Percentiles rank a stretch among this genome's conserved stretches.
phyloP scores from a whole-genome alignment of 805 yeast genomes.

The Candida railenensis region DNA sequence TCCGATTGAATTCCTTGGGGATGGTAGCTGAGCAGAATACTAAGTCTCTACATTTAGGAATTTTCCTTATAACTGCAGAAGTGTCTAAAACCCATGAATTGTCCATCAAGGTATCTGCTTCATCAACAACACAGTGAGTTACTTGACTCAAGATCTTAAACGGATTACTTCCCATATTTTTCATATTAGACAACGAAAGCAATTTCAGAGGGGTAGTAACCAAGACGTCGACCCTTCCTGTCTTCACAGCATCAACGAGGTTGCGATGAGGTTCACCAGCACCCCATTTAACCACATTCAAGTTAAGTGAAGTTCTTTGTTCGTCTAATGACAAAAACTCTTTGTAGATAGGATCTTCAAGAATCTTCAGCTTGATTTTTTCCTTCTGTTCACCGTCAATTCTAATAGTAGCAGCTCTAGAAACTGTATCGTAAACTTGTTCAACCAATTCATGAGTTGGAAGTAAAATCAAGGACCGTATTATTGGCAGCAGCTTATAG shows the following conservation, averaged over 20 bases:
- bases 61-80: slow-evolving; percentile 50
- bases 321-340: slow-evolving; percentile 24
- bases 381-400: slow-evolving; percentile 18
- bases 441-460: slow-evolving; percentile 89
- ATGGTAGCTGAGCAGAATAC: slow-evolving; percentile 89
- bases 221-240: slow-evolving; percentile 66
- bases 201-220: slow-evolving; percentile 86
- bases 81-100: slow-evolving; percentile 73
- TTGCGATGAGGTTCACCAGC: slow-evolving; percentile 54
- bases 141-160: slow-evolving; percentile 44
- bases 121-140: slow-evolving; percentile 75
- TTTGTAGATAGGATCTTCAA: slow-evolving; percentile 16
- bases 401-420: slow-evolving; percentile 23
- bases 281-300: slow-evolving; percentile 61
- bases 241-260: slow-evolving; percentile 45
- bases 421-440: slow-evolving; percentile 61
- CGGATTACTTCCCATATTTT: slow-evolving; percentile 25
- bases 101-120: slow-evolving; percentile 91
- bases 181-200: slow-evolving; percentile 36
- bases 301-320: slow-evolving; percentile 27
- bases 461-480: slow-evolving; percentile 73
- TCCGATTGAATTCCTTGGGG: slow-evolving; percentile 70
- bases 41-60: slow-evolving; percentile 54
- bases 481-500: slow-evolving; percentile 28
- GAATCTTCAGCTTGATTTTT: slow-evolving; percentile 12